A percentile compares a stretch with the other conserved stretches of the same genome.
Evolutionary conservation across 768 basidiomycete genomes (phyloP).

Genomic region (Lactarius hengduanensis): DNA sequence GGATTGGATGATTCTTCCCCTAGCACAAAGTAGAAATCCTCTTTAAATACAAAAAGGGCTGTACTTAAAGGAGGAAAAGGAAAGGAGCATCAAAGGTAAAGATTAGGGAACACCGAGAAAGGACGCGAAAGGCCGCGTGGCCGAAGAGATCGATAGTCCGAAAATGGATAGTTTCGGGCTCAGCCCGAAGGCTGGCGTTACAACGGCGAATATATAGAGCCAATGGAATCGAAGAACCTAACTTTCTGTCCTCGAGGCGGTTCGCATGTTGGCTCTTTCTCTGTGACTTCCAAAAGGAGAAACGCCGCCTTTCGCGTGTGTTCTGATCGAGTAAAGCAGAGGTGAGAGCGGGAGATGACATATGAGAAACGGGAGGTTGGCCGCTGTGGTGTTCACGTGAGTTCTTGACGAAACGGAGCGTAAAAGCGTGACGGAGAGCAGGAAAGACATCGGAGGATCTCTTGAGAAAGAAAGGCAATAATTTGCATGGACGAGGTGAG

Average conservation of each 20-base stretch:
- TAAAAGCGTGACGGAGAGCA: not conserved
- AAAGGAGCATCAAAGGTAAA: too few species aligned
- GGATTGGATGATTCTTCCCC: too few species aligned
- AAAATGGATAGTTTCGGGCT: too few species aligned
- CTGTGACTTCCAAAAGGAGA: not conserved
- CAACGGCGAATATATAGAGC: not conserved
- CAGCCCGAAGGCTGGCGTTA: too few species aligned
- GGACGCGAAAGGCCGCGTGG: too few species aligned
- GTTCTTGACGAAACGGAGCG: not conserved
- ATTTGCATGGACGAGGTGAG: too few species aligned
- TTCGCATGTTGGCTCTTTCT: not conserved
- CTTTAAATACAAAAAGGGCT: too few species aligned
- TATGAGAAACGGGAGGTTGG: not conserved
- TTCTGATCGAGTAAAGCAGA: not conserved
- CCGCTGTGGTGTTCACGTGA: not conserved
- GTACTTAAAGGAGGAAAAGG: too few species aligned
- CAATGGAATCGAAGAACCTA: not conserved
- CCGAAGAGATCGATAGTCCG: too few species aligned
- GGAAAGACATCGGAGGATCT: not conserved
- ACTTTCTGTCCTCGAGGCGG: not conserved
- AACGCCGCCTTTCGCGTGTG: not conserved
- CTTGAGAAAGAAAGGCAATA: conserved; percentile 3
- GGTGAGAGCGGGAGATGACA: not conserved
- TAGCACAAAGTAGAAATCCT: too few species aligned
- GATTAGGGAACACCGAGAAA: too few species aligned